Conservation (phyloP, 2,329 filamentous ascomycete species). For the Pestalotiopsis sp. region DNA sequence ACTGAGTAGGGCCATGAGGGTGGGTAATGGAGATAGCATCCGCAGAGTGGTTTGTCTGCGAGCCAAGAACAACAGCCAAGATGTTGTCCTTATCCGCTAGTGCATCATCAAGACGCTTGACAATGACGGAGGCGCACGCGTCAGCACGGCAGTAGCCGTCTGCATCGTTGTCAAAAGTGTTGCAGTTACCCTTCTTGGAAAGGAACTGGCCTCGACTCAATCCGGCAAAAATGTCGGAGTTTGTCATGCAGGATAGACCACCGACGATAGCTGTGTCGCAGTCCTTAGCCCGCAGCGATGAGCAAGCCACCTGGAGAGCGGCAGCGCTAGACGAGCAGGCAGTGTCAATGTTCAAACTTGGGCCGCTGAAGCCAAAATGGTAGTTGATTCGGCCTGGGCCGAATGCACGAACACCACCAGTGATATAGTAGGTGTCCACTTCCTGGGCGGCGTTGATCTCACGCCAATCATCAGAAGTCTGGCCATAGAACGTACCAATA, state of each 20-base stretch:
- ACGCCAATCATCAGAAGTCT: constrained; percentile 76
- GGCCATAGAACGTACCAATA: constrained; percentile 74
- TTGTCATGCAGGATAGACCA: constrained; percentile 76
- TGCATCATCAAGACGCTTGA: constrained; percentile 81
- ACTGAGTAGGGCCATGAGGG: constrained; percentile 76
- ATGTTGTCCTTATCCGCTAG: constrained; percentile 74
- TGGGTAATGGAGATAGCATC: constrained; percentile 82
- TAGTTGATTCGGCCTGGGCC: constrained; percentile 49
- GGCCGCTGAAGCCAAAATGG: constrained; percentile 40
- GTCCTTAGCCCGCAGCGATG: constrained; percentile 72
- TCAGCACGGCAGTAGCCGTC: constrained; percentile 84
- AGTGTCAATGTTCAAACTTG: constrained; percentile 39
- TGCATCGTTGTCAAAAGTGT: constrained; percentile 78
- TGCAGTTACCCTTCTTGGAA: constrained; percentile 74
- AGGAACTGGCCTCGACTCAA: constrained; percentile 77
- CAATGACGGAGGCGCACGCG: constrained; percentile 69
- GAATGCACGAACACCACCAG: constrained; percentile 51
- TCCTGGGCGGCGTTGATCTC: constrained; percentile 74
- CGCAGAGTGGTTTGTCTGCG: constrained; percentile 79
- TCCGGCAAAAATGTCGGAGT: constrained; percentile 77
- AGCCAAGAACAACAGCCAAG: constrained; percentile 73
- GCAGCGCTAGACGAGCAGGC: constrained; percentile 40
- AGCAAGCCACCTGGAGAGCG: constrained; percentile 52
- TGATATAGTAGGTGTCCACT: constrained; percentile 56
- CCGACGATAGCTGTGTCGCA: constrained; percentile 81